Evolutionary conservation across 768 basidiomycete genomes (phyloP).

Genomic region (Mycena belliarum): DNA sequence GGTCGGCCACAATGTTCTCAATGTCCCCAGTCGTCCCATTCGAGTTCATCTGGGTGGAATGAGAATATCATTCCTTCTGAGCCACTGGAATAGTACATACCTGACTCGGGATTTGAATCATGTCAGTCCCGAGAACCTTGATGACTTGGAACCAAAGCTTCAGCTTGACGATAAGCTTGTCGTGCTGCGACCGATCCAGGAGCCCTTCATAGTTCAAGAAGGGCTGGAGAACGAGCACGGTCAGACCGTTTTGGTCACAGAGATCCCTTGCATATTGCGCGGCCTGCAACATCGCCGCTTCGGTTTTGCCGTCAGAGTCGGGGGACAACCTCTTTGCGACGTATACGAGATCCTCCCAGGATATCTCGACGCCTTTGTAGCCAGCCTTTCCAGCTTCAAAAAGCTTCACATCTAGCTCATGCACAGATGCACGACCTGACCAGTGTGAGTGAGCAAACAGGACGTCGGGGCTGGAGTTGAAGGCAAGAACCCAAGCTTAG

Average conservation of each 20-base stretch:
- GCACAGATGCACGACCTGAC: slow-evolving; percentile 7
- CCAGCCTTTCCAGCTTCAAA: slow-evolving; percentile 3
- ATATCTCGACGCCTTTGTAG: slow-evolving; percentile 4
- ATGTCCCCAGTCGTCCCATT: not conserved
- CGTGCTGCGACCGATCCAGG: not conserved
- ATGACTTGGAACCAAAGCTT: slow-evolving; percentile 5
- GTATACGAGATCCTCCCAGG: slow-evolving; percentile 11
- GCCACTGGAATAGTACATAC: not conserved
- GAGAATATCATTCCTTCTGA: not conserved
- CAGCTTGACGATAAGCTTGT: not conserved
- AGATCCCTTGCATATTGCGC: not conserved
- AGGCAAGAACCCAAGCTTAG: not conserved
- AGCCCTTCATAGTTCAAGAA: slow-evolving; percentile 5
- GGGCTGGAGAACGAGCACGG: not conserved
- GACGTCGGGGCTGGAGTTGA: not conserved
- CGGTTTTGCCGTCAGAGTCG: not conserved
- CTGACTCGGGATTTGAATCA: slow-evolving; percentile 11
- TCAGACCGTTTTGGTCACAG: not conserved
- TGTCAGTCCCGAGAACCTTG: slow-evolving; percentile 3
- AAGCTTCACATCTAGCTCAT: slow-evolving; percentile 5
- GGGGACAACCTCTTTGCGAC: not conserved
- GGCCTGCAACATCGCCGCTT: not conserved
- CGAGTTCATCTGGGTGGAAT: not conserved
- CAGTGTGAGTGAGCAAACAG: not conserved
- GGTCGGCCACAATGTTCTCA: not conserved